Conservation (phyloP, 495 filamentous ascomycete species). For the Talaromyces trachyspermus region DNA sequence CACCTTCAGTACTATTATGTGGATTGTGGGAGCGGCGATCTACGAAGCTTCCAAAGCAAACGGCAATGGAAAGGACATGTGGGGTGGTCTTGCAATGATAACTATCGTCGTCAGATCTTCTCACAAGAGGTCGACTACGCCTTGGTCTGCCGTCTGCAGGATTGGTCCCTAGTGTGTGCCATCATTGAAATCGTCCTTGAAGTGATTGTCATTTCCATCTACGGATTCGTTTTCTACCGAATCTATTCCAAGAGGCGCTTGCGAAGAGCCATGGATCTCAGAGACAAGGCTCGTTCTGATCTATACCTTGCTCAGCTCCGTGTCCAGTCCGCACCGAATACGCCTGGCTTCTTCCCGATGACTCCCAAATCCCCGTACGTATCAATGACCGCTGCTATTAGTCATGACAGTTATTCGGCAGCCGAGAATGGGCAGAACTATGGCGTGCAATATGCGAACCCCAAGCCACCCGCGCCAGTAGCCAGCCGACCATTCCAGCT, state of each 20-base stretch:
- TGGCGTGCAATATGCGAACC: constrained; percentile 41
- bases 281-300: constrained; percentile 87
- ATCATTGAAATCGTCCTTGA: constrained; percentile 97
- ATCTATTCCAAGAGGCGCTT: constrained; percentile 92
- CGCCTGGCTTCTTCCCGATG: constrained; percentile 63
- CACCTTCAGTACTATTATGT: constrained; percentile 88
- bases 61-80: constrained; percentile 75
- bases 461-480: constrained; percentile 39
- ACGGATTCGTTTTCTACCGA: constrained; percentile 90
- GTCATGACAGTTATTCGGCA: constrained; percentile 41
- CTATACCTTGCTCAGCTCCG: constrained; percentile 94
- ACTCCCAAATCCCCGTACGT: constrained; percentile 44
- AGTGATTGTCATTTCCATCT: constrained; percentile 81
- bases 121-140: constrained; percentile 73
- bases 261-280: constrained; percentile 90
- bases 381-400: constrained; percentile 18
- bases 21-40: constrained; percentile 79
- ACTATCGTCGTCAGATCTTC: constrained; percentile 69
- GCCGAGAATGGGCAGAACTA: constrained; percentile 49
- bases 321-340: constrained; percentile 88
- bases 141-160: constrained; percentile 92
- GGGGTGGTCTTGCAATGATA: constrained; percentile 96
- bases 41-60: constrained; percentile 68
- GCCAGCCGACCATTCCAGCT: constrained; percentile 67
- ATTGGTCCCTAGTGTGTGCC: constrained; percentile 93